Base-by-base conservation (phyloP, 2,329 filamentous ascomycete genomes). In the Fusarium stilboides region DNA sequence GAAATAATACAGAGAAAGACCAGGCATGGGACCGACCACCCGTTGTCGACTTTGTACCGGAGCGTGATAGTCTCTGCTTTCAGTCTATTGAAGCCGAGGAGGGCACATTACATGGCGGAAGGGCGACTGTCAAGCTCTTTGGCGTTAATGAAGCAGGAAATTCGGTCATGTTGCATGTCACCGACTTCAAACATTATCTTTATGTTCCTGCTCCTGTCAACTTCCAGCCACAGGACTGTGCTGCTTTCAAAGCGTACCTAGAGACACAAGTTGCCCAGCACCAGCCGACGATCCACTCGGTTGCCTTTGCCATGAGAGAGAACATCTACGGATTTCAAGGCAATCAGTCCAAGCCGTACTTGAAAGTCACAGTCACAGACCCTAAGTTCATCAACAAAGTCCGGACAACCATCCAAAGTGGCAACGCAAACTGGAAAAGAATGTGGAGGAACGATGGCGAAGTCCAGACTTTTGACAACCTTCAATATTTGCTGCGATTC, bases 71-170 rank as follows among this genome's bases (percentile, higher is more conserved):
- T 69, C 84, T 99, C n/a, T 89, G 88, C 69, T 98, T 99, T 77
- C 96, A 99, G 81, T 92, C 97, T 76, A 99, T 99, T 72, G 97
- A 99, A 76, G 92, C 90, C 2, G 94, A 98, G 77, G 95, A 99
- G 78, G 95, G 96, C 20, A 92, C 89, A 5, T 80, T 98, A 3
- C 84, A 91, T 77, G 92, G 92, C 49, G 93, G 93, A 20, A 90
- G 81, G 76, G 85, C 93, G 1, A 91, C 93, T 0, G 88, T 99
- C 59, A 97, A 96, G 83, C 86, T 99, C 20, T 99, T 98, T 80
- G 96, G 96, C 74, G 94, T 98, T 6, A 97, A 94, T 3, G 81
- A 88, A 74, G 79, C 84, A 64, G 96, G 96, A 55, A 92, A 99
- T 80, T 99, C 96, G 5, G 94, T 97, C 39, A 88, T 99, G 79